Conservation (phyloP, 2,329 filamentous ascomycete species). For the Lojkania enalia region DNA sequence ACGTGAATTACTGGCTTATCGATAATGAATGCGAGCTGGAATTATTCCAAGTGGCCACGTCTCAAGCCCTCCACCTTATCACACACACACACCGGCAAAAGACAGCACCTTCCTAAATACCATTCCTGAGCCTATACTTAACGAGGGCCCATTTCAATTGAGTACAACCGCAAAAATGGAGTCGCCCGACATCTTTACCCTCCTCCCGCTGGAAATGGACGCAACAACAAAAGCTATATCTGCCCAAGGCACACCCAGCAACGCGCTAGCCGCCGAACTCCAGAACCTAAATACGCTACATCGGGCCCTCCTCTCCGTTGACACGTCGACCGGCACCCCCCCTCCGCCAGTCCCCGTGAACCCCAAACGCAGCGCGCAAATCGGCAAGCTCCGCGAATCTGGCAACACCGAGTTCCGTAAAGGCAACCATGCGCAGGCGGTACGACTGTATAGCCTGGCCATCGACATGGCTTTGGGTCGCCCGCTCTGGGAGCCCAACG, state of each 20-base stretch:
- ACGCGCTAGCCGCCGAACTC: slow-evolving; percentile 55
- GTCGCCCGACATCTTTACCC: slow-evolving; percentile 69
- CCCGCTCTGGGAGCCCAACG: slow-evolving; percentile 85
- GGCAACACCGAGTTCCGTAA: slow-evolving; percentile 85
- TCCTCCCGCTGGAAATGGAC: slow-evolving; percentile 81
- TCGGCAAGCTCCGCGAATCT: slow-evolving; percentile 86
- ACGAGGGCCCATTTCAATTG: too few relatives aligned
- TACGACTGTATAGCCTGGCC: slow-evolving; percentile 81
- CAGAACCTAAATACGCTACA: slow-evolving; percentile 77
- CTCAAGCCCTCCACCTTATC: too few relatives aligned
- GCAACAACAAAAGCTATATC: slow-evolving; percentile 77
- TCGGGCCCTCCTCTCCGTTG: slow-evolving; percentile 69
- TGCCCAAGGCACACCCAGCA: slow-evolving; percentile 43
- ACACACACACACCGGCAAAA: too few relatives aligned
- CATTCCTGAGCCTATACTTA: too few relatives aligned
- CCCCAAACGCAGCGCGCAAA: slow-evolving; percentile 84
- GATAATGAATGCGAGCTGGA: too few relatives aligned
- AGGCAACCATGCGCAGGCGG: slow-evolving; percentile 71
- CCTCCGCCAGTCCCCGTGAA: slow-evolving; percentile 89
- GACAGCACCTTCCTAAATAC: too few relatives aligned
- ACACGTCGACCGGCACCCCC: slow-evolving; percentile 66
- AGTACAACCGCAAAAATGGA: too few relatives aligned
- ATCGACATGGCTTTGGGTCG: slow-evolving; percentile 84
- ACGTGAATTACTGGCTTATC: too few relatives aligned
- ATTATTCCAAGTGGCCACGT: too few relatives aligned